Evolutionary conservation across 768 basidiomycete genomes (phyloP).

Genomic region (Sistotremastrum suecicum): DNA sequence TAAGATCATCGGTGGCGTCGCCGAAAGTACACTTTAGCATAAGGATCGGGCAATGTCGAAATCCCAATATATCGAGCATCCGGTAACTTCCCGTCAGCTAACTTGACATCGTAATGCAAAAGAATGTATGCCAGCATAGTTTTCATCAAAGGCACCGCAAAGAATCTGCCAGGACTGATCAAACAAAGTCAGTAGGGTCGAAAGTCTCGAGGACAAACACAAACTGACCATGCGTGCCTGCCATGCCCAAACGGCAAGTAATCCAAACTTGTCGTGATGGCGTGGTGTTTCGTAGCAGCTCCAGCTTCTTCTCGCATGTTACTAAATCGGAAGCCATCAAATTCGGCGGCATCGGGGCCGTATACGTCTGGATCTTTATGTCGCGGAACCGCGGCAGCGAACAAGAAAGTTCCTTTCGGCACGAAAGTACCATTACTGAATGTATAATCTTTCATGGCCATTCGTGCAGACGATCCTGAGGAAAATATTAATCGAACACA

Average conservation of each 20-base stretch:
- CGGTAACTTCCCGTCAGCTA: not conserved
- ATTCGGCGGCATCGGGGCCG: not conserved
- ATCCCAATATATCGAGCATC: not conserved
- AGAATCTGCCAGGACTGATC: slow-evolving; percentile 8
- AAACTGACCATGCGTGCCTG: slow-evolving; percentile 1
- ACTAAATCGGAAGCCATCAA: slow-evolving; percentile 5
- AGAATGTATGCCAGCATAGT: slow-evolving; percentile 6
- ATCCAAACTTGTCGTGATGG: slow-evolving; percentile 1
- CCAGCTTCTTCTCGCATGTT: not conserved
- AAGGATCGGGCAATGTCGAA: not conserved
- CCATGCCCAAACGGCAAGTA: slow-evolving; percentile 1
- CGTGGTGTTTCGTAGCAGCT: not conserved
- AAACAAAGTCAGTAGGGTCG: not conserved
- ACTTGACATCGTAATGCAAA: slow-evolving; percentile 5
- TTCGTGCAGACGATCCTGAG: slow-evolving; percentile 3
- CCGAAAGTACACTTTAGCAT: not conserved
- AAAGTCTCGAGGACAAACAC: not conserved
- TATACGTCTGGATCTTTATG: slow-evolving; percentile 1
- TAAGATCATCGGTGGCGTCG: not conserved
- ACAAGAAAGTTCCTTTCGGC: slow-evolving; percentile 3
- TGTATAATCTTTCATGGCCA: slow-evolving; percentile 1
- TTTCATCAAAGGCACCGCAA: slow-evolving; percentile 4
- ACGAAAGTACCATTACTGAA: slow-evolving; percentile 6
- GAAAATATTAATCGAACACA: not conserved
- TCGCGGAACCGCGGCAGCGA: not conserved